These are phyloP conservation scores for Uromyces viciae-fabae DNA, from an alignment of 1,284 basidiomycete species.

Conservation along the genomic window DNA sequence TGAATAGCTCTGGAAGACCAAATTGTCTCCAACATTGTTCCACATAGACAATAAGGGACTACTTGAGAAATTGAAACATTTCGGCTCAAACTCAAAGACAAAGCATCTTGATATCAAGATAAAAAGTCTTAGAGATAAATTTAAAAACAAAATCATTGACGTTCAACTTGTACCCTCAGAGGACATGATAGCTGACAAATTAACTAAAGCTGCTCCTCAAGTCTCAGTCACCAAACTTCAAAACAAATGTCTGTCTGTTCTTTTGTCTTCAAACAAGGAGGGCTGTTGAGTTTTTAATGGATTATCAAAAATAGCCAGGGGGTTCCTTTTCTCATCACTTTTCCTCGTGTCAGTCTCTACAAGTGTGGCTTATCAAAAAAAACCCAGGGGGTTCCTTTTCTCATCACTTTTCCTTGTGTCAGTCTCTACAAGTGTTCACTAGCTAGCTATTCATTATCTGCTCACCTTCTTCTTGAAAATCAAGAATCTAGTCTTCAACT, in stretches of 20 bases:
- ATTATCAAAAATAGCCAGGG: too few species aligned
- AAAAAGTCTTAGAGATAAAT: not conserved
- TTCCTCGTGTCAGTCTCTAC: too few species aligned
- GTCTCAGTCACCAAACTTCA: not conserved
- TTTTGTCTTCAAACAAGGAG: not conserved
- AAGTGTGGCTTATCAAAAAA: too few species aligned
- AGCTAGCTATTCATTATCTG: too few species aligned
- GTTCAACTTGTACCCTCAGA: not conserved
- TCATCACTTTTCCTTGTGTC: too few species aligned
- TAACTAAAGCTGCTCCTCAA: not conserved
- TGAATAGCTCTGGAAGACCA: not conserved
- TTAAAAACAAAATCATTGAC: not conserved
- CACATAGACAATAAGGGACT: not conserved
- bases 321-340: too few species aligned
- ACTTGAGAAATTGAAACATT: not conserved
- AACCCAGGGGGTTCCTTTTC: too few species aligned
- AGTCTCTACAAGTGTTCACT: too few species aligned
- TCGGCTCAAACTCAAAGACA: not conserved
- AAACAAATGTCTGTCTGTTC: not conserved
- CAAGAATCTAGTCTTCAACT: too few species aligned
- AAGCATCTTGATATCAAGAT: too few species aligned
- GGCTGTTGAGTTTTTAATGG: slow-evolving; percentile 9
- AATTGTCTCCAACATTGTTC: not conserved
- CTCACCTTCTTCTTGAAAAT: too few species aligned
- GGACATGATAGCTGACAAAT: not conserved